Percentiles rank a stretch among this genome's conserved stretches.
These are phyloP conservation scores for Lachnellula cervina DNA, from an alignment of 2,329 filamentous ascomycete genomes.

Conservation along the genomic window DNA sequence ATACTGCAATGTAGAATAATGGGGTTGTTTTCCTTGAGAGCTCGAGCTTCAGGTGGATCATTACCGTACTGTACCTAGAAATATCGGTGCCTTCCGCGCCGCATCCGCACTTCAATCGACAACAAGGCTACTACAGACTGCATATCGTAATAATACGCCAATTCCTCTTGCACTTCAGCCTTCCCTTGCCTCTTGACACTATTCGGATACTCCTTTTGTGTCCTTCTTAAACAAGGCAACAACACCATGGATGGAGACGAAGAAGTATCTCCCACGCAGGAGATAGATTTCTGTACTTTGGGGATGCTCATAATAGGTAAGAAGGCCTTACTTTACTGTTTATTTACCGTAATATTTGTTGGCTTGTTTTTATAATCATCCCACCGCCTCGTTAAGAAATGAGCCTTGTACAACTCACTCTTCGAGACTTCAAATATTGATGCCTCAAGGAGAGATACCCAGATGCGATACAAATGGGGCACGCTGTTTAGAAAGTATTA, in stretches of 20 bases:
- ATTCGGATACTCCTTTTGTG: constrained; percentile 5
- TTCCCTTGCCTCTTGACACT: constrained; percentile 11
- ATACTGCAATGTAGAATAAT: too few species aligned
- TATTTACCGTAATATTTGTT: neutral
- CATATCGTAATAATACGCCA: too few species aligned
- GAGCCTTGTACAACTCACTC: neutral
- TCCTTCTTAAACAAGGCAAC: neutral
- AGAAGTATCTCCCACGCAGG: constrained; percentile 30
- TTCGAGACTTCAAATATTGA: too few species aligned
- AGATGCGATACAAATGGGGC: too few species aligned
- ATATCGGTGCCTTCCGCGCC: too few species aligned
- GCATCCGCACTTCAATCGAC: too few species aligned
- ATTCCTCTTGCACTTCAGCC: neutral
- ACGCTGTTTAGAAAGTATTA: too few species aligned
- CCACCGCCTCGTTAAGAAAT: neutral
- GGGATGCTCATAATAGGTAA: constrained; percentile 72
- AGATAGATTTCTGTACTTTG: constrained; percentile 62
- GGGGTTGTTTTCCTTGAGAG: too few species aligned
- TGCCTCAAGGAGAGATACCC: too few species aligned
- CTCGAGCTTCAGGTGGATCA: too few species aligned
- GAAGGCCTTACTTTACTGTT: constrained; percentile 19
- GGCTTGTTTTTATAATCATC: neutral
- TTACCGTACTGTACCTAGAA: too few species aligned
- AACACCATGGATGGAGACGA: constrained; percentile 24
- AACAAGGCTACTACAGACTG: too few species aligned